These are phyloP conservation scores for Coprinopsis marcescibilis DNA, from an alignment of 768 basidiomycete species.

Conservation along the genomic window DNA sequence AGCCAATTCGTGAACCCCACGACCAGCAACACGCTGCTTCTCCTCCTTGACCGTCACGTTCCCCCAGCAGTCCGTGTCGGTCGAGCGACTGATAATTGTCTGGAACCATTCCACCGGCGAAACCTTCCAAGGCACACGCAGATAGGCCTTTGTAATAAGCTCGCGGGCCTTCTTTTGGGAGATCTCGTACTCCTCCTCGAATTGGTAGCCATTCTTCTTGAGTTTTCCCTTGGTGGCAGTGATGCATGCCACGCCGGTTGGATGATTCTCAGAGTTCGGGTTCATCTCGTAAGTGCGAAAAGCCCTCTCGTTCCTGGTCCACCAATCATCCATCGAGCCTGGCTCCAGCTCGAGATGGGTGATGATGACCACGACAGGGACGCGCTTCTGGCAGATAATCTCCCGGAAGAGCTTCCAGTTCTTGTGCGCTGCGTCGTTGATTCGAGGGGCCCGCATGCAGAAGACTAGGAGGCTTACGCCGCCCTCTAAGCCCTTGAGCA, in stretches of 20 bases:
- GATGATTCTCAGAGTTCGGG: background rate
- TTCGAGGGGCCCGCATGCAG: conserved; percentile 33
- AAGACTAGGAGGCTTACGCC: conserved; percentile 37
- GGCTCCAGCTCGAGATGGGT: conserved; percentile 34
- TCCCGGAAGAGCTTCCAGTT: conserved; percentile 35
- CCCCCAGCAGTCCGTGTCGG: background rate
- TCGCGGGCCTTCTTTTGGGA: conserved; percentile 1
- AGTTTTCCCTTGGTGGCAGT: conserved; percentile 29
- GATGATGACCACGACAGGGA: conserved; percentile 32
- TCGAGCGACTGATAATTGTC: background rate
- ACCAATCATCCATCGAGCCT: conserved; percentile 23
- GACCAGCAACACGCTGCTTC: background rate
- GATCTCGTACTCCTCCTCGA: conserved; percentile 12
- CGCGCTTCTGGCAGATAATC: conserved; percentile 30
- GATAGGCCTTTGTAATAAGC: conserved; percentile 1
- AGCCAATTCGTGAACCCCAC: background rate
- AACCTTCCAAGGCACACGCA: conserved; percentile 6
- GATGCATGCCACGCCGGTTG: conserved; percentile 30
- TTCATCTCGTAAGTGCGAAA: conserved; percentile 27
- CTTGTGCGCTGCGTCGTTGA: conserved; percentile 25
- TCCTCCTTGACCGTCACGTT: background rate
- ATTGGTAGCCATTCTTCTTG: conserved; percentile 1
- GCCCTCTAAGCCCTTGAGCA: conserved; percentile 28
- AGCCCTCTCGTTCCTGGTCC: conserved; percentile 22
- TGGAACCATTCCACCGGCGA: conserved; percentile 7